phyloP scores from a whole-genome alignment of 1,139 yeast species.

The Debaryomyces robertsiae region DNA sequence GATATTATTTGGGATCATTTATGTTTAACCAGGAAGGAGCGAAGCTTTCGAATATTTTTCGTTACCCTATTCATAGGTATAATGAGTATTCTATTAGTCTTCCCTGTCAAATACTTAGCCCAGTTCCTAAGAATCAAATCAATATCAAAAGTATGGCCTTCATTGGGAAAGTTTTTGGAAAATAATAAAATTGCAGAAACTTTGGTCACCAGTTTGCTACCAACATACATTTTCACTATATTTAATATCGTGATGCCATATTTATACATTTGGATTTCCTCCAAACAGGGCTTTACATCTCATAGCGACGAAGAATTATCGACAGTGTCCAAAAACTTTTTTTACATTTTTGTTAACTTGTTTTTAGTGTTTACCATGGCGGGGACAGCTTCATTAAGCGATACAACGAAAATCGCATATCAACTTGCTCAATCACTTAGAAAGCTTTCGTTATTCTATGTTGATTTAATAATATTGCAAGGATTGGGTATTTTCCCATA shows the following conservation, averaged over 20 bases:
- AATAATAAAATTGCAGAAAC: slow-evolving; percentile 60
- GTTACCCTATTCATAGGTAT: slow-evolving; percentile 67
- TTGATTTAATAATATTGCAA: slow-evolving; percentile 78
- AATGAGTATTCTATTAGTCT: slow-evolving; percentile 65
- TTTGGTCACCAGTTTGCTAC: slow-evolving; percentile 74
- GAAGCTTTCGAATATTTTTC: slow-evolving; percentile 58
- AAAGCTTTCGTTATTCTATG: slow-evolving; percentile 74
- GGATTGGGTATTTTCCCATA: slow-evolving; percentile 87
- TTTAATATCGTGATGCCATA: slow-evolving; percentile 76
- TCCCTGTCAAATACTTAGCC: slow-evolving; percentile 75
- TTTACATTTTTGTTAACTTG: slow-evolving; percentile 81
- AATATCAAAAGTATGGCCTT: slow-evolving; percentile 72
- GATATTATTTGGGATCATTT: slow-evolving; percentile 83
- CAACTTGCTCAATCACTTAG: slow-evolving; percentile 73
- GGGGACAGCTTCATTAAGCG: slow-evolving; percentile 74
- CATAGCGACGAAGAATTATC: slow-evolving; percentile 82
- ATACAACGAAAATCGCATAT: slow-evolving; percentile 73
- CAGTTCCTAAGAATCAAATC: slow-evolving; percentile 69
- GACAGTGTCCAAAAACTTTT: slow-evolving; percentile 76
- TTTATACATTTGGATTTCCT: slow-evolving; percentile 69
- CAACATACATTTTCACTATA: slow-evolving; percentile 74
- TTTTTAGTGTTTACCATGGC: slow-evolving; percentile 82
- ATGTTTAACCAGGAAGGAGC: slow-evolving; percentile 57
- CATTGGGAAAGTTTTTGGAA: slow-evolving; percentile 62
- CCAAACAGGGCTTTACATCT: slow-evolving; percentile 73